A percentile compares a stretch with the other conserved stretches of the same genome.
These are phyloP conservation scores for Triticum dicoccoides DNA, from an alignment of 176 grass and related monocot species.

Conservation along the genomic window DNA sequence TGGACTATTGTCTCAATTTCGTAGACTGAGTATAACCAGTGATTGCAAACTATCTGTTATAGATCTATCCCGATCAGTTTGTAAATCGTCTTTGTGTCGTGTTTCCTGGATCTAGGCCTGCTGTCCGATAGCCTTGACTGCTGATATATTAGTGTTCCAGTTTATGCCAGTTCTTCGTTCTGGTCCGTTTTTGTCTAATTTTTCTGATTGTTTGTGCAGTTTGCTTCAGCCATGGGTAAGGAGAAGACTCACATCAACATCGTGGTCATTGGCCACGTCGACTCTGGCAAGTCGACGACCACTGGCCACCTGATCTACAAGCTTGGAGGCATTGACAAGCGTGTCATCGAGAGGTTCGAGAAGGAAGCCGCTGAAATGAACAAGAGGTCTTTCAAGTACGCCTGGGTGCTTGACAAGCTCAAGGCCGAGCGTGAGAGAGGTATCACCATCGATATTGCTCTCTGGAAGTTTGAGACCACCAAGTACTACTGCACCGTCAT, in stretches of 20 bases:
- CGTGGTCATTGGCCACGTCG: conserved; percentile 73
- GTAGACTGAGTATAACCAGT: too few relatives aligned
- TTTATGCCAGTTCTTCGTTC: neutral
- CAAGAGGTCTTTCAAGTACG: conserved; percentile 86
- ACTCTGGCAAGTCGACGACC: conserved; percentile 83
- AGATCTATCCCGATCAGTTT: neutral
- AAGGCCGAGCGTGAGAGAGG: conserved; percentile 78
- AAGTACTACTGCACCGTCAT: conserved; percentile 77
- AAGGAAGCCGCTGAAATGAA: conserved; percentile 79
- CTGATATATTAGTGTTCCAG: neutral
- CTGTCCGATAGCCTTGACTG: neutral
- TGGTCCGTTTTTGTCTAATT: neutral
- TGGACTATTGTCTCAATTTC: neutral
- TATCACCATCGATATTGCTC: conserved; percentile 74
- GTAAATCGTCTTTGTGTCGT: neutral
- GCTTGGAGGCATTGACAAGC: conserved; percentile 86
- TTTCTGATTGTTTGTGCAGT: neutral
- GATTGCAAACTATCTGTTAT: neutral
- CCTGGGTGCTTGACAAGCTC: conserved; percentile 85
- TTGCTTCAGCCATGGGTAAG: conserved; percentile 55
- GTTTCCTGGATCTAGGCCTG: neutral
- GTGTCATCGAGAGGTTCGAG: conserved; percentile 72
- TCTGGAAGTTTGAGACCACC: conserved; percentile 81
- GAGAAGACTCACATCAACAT: conserved; percentile 77
- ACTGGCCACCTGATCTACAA: conserved; percentile 82